A percentile compares a stretch with the other conserved stretches of the same genome.
Conservation (phyloP, 257 asterid species). For the Gentiana straminea region DNA sequence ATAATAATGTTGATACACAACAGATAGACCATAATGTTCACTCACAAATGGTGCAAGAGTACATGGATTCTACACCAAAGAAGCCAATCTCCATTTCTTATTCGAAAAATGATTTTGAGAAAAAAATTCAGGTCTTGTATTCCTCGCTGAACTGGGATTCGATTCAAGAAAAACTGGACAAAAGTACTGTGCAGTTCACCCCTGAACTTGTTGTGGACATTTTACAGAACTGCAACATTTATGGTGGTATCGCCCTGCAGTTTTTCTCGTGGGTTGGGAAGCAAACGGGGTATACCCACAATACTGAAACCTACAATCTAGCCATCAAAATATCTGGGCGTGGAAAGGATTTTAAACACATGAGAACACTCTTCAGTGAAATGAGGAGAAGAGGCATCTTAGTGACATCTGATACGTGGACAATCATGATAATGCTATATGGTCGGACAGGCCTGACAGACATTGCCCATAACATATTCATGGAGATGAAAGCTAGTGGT, state of each 20-base stretch:
- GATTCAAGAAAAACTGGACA: slow-evolving; percentile 49
- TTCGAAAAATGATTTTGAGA: slow-evolving; percentile 17
- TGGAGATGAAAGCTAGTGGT: slow-evolving; percentile 57
- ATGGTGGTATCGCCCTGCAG: slow-evolving; percentile 35
- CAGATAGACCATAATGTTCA: slow-evolving; percentile 7
- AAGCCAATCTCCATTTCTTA: slow-evolving; percentile 14
- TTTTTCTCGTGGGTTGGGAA: slow-evolving; percentile 76
- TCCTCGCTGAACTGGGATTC: slow-evolving; percentile 50
- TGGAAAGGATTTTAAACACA: slow-evolving; percentile 67
- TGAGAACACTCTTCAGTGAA: slow-evolving; percentile 64
- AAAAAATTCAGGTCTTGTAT: slow-evolving; percentile 30
- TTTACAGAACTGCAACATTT: slow-evolving; percentile 33
- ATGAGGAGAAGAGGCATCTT: slow-evolving; percentile 55
- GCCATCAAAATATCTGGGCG: slow-evolving; percentile 78
- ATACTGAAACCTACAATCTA: slow-evolving; percentile 48
- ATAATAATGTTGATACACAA: slow-evolving; percentile 7
- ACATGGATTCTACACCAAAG: slow-evolving; percentile 7
- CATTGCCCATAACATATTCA: slow-evolving; percentile 47
- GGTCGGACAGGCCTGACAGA: slow-evolving; percentile 74
- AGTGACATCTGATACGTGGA: slow-evolving; percentile 75
- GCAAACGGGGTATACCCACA: slow-evolving; percentile 42
- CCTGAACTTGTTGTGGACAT: slow-evolving; percentile 47
- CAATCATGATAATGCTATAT: slow-evolving; percentile 81
- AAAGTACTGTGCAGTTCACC: slow-evolving; percentile 28
- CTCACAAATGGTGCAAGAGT: background rate